Evolutionary conservation across 2,329 filamentous ascomycete species (phyloP).

Genomic region (Verticillium dahliae): DNA sequence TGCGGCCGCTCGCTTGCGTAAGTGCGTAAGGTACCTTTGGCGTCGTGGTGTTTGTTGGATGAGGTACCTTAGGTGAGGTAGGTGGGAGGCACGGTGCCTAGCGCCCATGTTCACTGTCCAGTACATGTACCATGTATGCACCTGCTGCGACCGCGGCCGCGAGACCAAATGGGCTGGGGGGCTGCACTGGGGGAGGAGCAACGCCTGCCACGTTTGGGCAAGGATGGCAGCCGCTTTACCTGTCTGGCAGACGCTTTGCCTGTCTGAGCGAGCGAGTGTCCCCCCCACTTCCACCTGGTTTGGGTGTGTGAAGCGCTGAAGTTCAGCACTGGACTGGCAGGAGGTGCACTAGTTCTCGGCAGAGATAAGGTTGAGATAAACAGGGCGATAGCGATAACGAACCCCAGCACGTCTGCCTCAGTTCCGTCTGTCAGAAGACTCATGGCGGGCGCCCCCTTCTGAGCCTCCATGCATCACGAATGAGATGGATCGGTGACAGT

Average conservation of each 20-base stretch:
- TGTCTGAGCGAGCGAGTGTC: not conserved
- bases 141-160: too few relatives aligned
- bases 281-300: not conserved
- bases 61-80: too few relatives aligned
- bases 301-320: not conserved
- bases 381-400: not conserved
- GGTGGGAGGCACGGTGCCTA: too few relatives aligned
- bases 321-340: too few relatives aligned
- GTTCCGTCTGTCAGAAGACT: not conserved
- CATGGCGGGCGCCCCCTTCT: not conserved
- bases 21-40: too few relatives aligned
- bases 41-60: too few relatives aligned
- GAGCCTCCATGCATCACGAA: not conserved
- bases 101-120: too few relatives aligned
- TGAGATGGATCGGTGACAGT: too few relatives aligned
- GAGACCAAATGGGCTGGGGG: not conserved
- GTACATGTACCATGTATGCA: too few relatives aligned
- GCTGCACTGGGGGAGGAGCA: not conserved
- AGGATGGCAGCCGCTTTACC: not conserved
- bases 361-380: not conserved
- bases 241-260: not conserved
- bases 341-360: not conserved
- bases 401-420: not conserved
- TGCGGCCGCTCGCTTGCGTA: not conserved
- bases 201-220: not conserved